phyloP scores from a whole-genome alignment of 768 basidiomycete species.

The Calocybe gangraenosa region DNA sequence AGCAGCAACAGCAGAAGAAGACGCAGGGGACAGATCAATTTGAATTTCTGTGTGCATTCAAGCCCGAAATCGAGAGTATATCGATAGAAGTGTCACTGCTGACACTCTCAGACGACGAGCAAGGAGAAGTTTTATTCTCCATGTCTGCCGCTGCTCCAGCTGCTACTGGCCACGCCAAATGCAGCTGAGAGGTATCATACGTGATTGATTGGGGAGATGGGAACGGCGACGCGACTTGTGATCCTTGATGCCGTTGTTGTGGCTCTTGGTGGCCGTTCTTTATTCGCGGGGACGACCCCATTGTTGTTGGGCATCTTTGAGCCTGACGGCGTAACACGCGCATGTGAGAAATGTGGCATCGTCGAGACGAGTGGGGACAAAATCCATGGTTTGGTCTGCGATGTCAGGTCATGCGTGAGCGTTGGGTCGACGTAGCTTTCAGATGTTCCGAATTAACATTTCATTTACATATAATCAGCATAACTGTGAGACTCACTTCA shows the following conservation, averaged over 20 bases:
- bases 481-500: constrained; percentile 66
- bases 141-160: background rate
- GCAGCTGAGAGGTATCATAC: constrained; percentile 57
- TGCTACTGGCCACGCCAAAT: no score
- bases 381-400: constrained; percentile 82
- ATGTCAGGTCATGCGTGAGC: constrained; percentile 77
- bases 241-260: no score
- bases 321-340: constrained; percentile 21
- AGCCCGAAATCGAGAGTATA: background rate
- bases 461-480: no score
- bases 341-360: constrained; percentile 73
- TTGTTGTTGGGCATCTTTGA: no score
- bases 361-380: constrained; percentile 78
- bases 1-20: constrained; percentile 19
- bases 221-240: no score
- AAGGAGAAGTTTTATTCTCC: no score
- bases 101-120: constrained; percentile 13
- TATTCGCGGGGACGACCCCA: no score
- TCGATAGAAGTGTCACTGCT: background rate
- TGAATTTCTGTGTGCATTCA: constrained; percentile 10
- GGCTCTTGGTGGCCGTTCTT: no score
- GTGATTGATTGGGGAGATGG: constrained; percentile 44
- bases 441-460: no score
- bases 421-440: constrained; percentile 83
- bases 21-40: constrained; percentile 13